phyloP scores from a whole-genome alignment of 116 monocot genomes.

The Phalaenopsis hybrid region DNA sequence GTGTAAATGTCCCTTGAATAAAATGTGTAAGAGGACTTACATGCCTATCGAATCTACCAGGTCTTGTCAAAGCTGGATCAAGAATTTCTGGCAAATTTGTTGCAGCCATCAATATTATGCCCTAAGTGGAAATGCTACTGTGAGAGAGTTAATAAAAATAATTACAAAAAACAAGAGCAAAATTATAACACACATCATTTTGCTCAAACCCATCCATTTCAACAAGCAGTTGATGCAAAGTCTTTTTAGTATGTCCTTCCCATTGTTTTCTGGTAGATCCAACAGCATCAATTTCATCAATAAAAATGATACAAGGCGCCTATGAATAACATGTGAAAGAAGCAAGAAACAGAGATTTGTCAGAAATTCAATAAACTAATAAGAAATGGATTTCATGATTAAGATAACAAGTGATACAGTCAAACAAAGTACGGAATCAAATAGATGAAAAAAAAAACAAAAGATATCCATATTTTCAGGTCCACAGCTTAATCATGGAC shows the following conservation, averaged over 20 bases:
- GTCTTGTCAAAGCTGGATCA: conserved; percentile 94
- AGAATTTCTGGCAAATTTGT: conserved; percentile 98
- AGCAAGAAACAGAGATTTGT: not conserved
- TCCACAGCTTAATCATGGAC: not conserved
- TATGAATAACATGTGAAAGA: conserved; percentile 14
- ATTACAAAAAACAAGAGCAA: conserved; percentile 1
- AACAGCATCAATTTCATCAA: conserved; percentile 99
- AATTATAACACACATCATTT: conserved; percentile 60
- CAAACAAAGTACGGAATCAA: not conserved
- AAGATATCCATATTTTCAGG: not conserved
- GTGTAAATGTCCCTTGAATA: too few species aligned
- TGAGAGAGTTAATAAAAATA: not conserved
- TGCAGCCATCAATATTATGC: conserved; percentile 97
- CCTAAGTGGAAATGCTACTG: conserved; percentile 33
- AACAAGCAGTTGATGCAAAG: conserved; percentile 94
- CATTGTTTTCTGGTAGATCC: conserved; percentile 98
- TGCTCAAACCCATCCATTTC: conserved; percentile 99
- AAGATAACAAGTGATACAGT: not conserved
- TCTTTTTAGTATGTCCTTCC: conserved; percentile 99
- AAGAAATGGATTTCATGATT: not conserved
- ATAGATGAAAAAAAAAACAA: conserved; percentile 3
- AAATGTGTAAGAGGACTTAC: conserved; percentile 43
- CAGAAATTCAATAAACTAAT: conserved; percentile 1
- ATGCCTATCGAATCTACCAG: conserved; percentile 98
- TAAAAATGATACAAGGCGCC: conserved; percentile 99